phyloP scores from a whole-genome alignment of 495 filamentous ascomycete genomes.

The Penicillium antarcticum region DNA sequence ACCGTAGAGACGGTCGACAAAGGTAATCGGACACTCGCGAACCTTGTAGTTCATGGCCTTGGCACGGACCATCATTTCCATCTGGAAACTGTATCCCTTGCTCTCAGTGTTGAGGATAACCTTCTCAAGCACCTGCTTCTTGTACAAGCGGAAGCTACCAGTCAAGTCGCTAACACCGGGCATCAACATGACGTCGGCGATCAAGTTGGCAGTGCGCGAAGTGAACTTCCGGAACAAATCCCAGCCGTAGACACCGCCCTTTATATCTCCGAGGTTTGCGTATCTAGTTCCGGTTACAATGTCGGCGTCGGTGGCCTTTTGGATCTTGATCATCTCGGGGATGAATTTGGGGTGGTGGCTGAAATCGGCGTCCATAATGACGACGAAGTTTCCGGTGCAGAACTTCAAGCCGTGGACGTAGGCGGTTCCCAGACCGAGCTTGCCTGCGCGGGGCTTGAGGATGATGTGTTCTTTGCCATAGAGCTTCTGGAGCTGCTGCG shows the following conservation, averaged over 20 bases:
- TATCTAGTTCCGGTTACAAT: conserved; percentile 97
- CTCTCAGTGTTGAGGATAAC: conserved; percentile 83
- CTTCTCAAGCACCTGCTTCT: conserved; percentile 82
- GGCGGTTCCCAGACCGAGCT: conserved; percentile 93
- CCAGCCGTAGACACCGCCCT: conserved; percentile 96
- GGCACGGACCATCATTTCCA: conserved; percentile 94
- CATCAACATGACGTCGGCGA: conserved; percentile 89
- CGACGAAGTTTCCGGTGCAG: conserved; percentile 84
- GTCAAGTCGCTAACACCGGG: conserved; percentile 97
- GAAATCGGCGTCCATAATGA: conserved; percentile 99
- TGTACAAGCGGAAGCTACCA: conserved; percentile 91
- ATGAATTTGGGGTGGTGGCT: conserved; percentile 98
- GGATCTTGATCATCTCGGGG: conserved; percentile 76
- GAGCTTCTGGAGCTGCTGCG: conserved; percentile 80
- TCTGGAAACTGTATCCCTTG: conserved; percentile 98
- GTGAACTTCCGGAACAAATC: conserved; percentile 96
- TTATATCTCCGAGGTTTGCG: conserved; percentile 54
- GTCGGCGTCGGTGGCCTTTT: conserved; percentile 71
- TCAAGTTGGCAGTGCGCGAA: conserved; percentile 83
- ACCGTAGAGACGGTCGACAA: conserved; percentile 93
- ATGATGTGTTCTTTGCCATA: conserved; percentile 73
- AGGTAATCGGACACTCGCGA: conserved; percentile 90
- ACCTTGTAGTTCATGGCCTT: conserved; percentile 90
- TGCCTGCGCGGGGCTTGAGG: conserved; percentile 83
- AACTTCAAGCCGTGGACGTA: conserved; percentile 94